Evolutionary conservation across 176 grass and related monocot species (phyloP).

Genomic region (Triticum timopheevii): DNA sequence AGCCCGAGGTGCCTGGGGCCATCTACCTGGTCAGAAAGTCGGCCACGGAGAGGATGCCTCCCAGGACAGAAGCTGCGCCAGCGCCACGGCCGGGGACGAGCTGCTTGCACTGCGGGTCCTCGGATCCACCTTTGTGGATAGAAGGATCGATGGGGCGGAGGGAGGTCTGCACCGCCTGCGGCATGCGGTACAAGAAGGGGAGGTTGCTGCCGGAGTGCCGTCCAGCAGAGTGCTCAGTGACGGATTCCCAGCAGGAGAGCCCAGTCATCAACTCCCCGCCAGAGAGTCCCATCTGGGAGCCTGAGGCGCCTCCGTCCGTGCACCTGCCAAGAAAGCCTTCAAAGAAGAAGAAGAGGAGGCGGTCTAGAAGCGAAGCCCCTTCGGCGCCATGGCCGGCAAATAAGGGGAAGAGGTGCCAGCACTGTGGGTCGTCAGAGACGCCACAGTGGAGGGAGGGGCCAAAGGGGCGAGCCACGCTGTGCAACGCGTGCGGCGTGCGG

Average conservation of each 20-base stretch:
- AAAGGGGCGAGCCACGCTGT: slow-evolving; percentile 70
- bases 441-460: slow-evolving; percentile 89
- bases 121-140: slow-evolving; percentile 72
- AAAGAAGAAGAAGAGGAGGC: not conserved
- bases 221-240: slow-evolving; percentile 43
- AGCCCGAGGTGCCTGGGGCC: slow-evolving; percentile 1
- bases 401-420: slow-evolving; percentile 45
- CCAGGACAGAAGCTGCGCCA: not conserved
- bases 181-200: slow-evolving; percentile 66
- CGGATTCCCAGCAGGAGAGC: not conserved
- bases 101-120: slow-evolving; percentile 68
- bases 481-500: slow-evolving; percentile 83
- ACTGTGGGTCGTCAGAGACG: slow-evolving; percentile 72
- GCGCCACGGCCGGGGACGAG: not conserved
- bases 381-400: not conserved
- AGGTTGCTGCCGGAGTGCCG: slow-evolving; percentile 78
- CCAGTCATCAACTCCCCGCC: not conserved
- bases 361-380: not conserved
- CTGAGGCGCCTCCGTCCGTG: not conserved
- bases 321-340: not conserved
- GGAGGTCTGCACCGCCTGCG: slow-evolving; percentile 85
- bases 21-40: slow-evolving; percentile 43
- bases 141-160: slow-evolving; percentile 58
- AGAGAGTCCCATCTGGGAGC: slow-evolving; percentile 9
- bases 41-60: not conserved